Evolutionary conservation across 768 basidiomycete genomes (phyloP).

Genomic region (Panaeolus cyanescens): DNA sequence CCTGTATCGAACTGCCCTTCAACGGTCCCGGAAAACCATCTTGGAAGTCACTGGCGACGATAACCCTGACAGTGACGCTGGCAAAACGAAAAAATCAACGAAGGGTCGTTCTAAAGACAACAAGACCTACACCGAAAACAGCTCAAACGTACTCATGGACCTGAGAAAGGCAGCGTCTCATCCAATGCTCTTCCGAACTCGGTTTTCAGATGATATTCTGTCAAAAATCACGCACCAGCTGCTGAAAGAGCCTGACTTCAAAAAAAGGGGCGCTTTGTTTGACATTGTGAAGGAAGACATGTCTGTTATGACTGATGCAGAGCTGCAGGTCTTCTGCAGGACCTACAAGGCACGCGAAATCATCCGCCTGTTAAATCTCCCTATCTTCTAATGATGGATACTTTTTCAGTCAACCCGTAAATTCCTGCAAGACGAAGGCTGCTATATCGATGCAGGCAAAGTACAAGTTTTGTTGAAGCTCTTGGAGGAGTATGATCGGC

Average conservation of each 20-base stretch:
- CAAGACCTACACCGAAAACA: conserved; percentile 78
- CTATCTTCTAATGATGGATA: background rate
- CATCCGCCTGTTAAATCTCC: conserved; percentile 30
- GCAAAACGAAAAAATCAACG: conserved; percentile 46
- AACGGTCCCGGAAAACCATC: conserved; percentile 82
- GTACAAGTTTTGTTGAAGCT: conserved; percentile 72
- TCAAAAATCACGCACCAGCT: conserved; percentile 77
- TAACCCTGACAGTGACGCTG: conserved; percentile 26
- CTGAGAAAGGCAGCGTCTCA: conserved; percentile 95
- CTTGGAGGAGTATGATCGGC: conserved; percentile 62
- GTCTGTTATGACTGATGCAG: conserved; percentile 97
- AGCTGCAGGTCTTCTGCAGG: conserved; percentile 84
- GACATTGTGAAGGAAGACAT: conserved; percentile 96
- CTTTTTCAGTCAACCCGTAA: conserved; percentile 62
- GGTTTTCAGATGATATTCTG: conserved; percentile 78
- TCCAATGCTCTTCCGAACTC: conserved; percentile 91
- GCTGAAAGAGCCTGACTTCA: conserved; percentile 91
- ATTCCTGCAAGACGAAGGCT: conserved; percentile 71
- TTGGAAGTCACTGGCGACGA: conserved; percentile 44
- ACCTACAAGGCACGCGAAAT: conserved; percentile 87
- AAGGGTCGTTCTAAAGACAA: conserved; percentile 53
- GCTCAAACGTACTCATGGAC: conserved; percentile 95
- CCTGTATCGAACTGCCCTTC: conserved; percentile 85
- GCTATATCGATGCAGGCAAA: conserved; percentile 89
- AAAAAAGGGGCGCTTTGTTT: conserved; percentile 75